A percentile compares a stretch with the other conserved stretches of the same genome.
Conservation (phyloP, 2,329 filamentous ascomycete species). For the Falciphora oryzae region DNA sequence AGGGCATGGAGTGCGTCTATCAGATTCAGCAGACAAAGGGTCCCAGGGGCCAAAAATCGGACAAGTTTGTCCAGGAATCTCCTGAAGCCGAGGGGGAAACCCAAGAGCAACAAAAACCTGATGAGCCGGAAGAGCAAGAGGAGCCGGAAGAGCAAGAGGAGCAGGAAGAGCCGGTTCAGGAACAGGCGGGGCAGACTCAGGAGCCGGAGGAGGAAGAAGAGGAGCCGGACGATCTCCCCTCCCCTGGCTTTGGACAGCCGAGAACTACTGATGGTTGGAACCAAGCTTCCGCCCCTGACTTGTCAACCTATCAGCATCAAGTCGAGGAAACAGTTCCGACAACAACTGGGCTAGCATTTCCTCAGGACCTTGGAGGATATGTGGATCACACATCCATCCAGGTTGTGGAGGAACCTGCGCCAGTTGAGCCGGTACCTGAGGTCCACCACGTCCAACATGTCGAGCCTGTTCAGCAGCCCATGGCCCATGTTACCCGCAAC, state of each 20-base stretch:
- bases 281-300: background rate
- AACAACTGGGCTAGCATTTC: background rate
- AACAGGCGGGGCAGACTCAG: slow-evolving; percentile 3
- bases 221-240: slow-evolving; percentile 19
- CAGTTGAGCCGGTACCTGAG: background rate
- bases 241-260: slow-evolving; percentile 17
- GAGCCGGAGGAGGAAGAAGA: slow-evolving; percentile 14
- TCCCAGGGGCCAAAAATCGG: slow-evolving; percentile 1
- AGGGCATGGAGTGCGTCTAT: slow-evolving; percentile 15
- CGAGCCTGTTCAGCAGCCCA: background rate
- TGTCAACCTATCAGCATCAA: background rate
- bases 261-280: background rate
- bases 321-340: background rate
- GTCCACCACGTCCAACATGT: background rate
- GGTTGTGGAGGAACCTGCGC: background rate
- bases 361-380: background rate
- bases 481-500: background rate
- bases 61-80: background rate
- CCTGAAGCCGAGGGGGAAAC: background rate
- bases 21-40: slow-evolving; percentile 8
- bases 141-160: slow-evolving; percentile 16
- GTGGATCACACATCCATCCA: background rate
- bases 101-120: background rate
- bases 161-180: slow-evolving; percentile 15
- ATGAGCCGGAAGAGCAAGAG: slow-evolving; percentile 3